phyloP scores from a whole-genome alignment of 1,284 basidiomycete genomes.

The Rhodotorula sp. region DNA sequence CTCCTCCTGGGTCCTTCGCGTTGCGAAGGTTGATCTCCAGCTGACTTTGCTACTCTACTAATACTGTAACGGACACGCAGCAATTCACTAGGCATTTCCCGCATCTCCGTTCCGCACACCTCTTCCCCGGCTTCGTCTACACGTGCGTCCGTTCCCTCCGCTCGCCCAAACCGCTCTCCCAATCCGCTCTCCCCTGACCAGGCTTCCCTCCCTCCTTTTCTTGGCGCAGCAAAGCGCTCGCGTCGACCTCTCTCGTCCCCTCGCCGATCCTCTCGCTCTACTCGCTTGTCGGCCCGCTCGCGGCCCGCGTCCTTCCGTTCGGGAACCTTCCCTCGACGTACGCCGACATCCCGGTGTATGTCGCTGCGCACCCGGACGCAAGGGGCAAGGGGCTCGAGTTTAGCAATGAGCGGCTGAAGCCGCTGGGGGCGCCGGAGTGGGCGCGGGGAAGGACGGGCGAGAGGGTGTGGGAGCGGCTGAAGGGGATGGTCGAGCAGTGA shows the following conservation, averaged over 20 bases:
- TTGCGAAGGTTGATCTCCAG: background rate
- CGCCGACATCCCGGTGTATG: slow-evolving; percentile 46
- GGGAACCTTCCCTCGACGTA: slow-evolving; percentile 44
- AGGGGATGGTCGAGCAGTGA: slow-evolving; percentile 21
- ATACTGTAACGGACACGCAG: background rate
- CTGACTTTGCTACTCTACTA: background rate
- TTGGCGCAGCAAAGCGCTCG: slow-evolving; percentile 3
- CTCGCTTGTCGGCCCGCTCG: slow-evolving; percentile 42
- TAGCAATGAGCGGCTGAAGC: slow-evolving; percentile 27
- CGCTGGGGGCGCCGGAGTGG: slow-evolving; percentile 31
- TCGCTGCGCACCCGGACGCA: slow-evolving; percentile 39
- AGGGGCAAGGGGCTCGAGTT: slow-evolving; percentile 22
- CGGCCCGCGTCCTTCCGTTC: slow-evolving; percentile 38
- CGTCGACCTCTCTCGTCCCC: slow-evolving; percentile 47
- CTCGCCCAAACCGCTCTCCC: no score
- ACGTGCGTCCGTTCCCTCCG: slow-evolving; percentile 6
- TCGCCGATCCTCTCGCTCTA: slow-evolving; percentile 44
- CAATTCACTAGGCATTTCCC: slow-evolving; percentile 29
- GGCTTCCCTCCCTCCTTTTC: background rate
- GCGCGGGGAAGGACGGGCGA: slow-evolving; percentile 14
- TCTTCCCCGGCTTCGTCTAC: slow-evolving; percentile 35
- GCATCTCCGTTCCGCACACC: slow-evolving; percentile 23
- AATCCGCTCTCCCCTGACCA: background rate
- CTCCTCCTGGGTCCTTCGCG: no score
- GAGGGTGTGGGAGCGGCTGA: slow-evolving; percentile 26